Evolutionary conservation across 108 stramenopile species (phyloP), one percentile per base, ranked within the genome.

Genomic region (Fragilariopsis cylindrus): DNA sequence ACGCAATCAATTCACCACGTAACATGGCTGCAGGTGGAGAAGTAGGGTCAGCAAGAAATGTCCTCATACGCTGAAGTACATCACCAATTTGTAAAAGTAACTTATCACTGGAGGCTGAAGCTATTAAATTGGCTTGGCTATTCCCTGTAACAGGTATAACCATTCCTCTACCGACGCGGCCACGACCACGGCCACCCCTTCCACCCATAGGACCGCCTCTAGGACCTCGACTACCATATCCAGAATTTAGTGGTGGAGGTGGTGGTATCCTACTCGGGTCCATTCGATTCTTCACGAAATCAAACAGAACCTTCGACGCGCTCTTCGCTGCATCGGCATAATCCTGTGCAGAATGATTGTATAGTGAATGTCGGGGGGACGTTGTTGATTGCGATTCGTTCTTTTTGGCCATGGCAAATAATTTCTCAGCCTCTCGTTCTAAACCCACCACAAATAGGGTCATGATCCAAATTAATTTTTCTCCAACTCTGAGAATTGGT

Each of bases 1-100:
- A 88, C 15, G 88, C 81, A 67, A 94, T 94, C 8, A 92, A 67
- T 71, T 94, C 91, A 67, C 91, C 89, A 40, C 90, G 83, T 21
- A 94, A 65, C 64, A 89, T 63, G 8, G 88, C 87, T 3, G 93
- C 91, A 7, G 93, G 87, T 3, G 82, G 80, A 11, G 87, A 88
- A 5, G 85, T 85, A 5, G 85, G 81, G 57, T 92, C 93, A 0
- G 90, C 90, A 21, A 94, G 74, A 58, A 92, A 94, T 30, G 90
- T 87, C 58, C 86, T 75, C 43, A 91, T 89, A 43, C 93, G 80
- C 44, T 94, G 91, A 18, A 94, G 81, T 11, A 92, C 88, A 69
- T 94, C 93, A 12, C 93, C 93, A 49, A 92, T 92, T 62, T 84
- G 83, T 48, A 89, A 56, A 0, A 90, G 81, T 1, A 87, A 81